Base-by-base conservation (phyloP, 805 yeast genomes). In the Candida vartiovaarae region DNA sequence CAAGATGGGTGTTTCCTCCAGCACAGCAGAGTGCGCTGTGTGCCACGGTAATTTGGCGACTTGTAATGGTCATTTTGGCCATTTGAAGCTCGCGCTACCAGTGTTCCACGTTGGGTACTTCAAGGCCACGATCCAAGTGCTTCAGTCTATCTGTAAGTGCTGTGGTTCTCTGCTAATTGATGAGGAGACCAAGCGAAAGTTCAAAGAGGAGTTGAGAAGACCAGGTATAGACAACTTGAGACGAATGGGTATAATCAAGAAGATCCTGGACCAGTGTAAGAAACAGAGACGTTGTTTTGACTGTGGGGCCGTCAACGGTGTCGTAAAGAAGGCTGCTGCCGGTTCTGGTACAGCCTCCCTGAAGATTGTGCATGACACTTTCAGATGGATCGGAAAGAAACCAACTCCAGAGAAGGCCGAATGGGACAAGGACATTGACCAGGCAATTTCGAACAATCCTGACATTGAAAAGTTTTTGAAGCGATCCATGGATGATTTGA, bases 51-150 rank as follows among this genome's bases (percentile, higher is more conserved):
- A 80, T 53, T 68, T 93, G 51, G 95, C 96, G 0, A 77, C 95
- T 2, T 93, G 99, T 63, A 97, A 91, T 66, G 99, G 99, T 46
- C 99, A 93, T 67, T 93, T 93, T 63, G 99, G 99, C 35, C 96
- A 95, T 59, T 78, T 93, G 50, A 78, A 87, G 56, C 73, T 93
- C 41, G 96, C 98, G 0, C 70, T 93, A 37, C 99, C 99, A 2
- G 98, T 90, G 10, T 93, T 91, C 68, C 99, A 93, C 60, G 93
- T 93, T 38, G 99, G 99, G 20, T 93, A 90, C 63, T 93, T 93
- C 74, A 91, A 91, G 62, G 82, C 90, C 36, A 84, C 88, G 24
- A 84, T 93, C 51, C 84, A 80, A 58, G 89, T 93, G 34, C 66
- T 93, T 43, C 99, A 93, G 63, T 78, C 86, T 42, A 80, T 93